A percentile compares a stretch with the other conserved stretches of the same genome.
Conservation (phyloP, 75 land plant species). For the Larix kaempferi region DNA sequence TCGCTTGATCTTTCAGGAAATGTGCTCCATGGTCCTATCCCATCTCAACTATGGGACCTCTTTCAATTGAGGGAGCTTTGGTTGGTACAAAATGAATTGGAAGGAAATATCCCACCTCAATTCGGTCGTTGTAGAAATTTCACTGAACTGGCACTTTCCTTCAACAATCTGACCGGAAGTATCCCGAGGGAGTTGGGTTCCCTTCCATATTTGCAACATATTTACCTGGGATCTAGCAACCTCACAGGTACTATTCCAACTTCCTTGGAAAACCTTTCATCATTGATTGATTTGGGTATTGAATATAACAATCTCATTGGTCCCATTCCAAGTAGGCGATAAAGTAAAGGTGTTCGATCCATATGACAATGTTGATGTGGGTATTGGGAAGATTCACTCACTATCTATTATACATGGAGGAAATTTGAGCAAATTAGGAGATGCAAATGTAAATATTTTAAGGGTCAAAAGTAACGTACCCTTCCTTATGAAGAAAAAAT, state of each 20-base stretch:
- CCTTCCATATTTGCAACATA: not conserved
- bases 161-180: not conserved
- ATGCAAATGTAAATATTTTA: no score
- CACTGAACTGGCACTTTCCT: not conserved
- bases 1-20: not conserved
- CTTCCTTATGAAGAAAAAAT: no score
- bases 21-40: no score
- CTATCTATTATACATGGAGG: no score
- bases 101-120: not conserved
- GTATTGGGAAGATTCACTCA: no score
- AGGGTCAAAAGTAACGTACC: no score
- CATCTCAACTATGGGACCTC: not conserved
- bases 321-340: constrained; percentile 1
- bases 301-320: not conserved
- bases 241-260: not conserved
- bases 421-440: no score
- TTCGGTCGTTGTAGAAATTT: not conserved
- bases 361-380: no score
- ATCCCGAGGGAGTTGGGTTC: not conserved
- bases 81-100: not conserved
- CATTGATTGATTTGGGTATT: not conserved
- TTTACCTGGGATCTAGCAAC: not conserved
- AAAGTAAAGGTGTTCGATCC: no score
- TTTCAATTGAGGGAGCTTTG: not conserved
- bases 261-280: not conserved